Conservation (phyloP, 768 basidiomycete species). For the Mycena albidolilacea region DNA sequence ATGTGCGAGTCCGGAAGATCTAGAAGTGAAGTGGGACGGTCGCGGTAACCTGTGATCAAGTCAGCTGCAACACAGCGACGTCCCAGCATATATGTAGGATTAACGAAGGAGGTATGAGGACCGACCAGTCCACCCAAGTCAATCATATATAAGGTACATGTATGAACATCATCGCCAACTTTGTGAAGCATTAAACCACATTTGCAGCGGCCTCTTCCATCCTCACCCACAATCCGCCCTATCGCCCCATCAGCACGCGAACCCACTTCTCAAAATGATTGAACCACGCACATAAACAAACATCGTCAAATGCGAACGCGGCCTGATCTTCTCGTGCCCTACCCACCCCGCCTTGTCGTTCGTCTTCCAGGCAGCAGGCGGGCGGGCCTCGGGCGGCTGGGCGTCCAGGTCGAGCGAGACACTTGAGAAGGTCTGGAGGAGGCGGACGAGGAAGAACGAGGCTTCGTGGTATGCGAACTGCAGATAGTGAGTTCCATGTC, state of each 20-base stretch:
- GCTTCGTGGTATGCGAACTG: constrained; percentile 79
- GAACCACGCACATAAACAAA: constrained; percentile 58
- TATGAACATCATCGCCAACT: no score
- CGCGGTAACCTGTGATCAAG: no score
- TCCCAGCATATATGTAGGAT: no score
- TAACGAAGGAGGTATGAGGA: no score
- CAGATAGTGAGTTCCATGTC: background rate
- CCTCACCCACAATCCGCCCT: constrained; percentile 48
- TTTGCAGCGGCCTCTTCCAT: constrained; percentile 46
- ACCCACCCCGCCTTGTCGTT: constrained; percentile 51
- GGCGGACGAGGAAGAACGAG: constrained; percentile 73
- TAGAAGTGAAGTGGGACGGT: no score
- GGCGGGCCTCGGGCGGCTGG: constrained; percentile 57
- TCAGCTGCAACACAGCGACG: no score
- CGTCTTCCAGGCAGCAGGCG: constrained; percentile 62
- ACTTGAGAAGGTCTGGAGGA: constrained; percentile 68
- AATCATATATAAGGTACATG: no score
- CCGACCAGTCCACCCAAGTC: no score
- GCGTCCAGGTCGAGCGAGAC: constrained; percentile 62
- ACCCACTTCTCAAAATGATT: background rate
- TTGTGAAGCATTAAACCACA: no score
- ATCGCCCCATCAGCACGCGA: background rate
- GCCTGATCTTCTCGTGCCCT: constrained; percentile 62
- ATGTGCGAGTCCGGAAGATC: no score
- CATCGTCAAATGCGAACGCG: constrained; percentile 68